phyloP scores from a whole-genome alignment of 1,139 yeast genomes.

The Suhomyces ambrosiae region DNA sequence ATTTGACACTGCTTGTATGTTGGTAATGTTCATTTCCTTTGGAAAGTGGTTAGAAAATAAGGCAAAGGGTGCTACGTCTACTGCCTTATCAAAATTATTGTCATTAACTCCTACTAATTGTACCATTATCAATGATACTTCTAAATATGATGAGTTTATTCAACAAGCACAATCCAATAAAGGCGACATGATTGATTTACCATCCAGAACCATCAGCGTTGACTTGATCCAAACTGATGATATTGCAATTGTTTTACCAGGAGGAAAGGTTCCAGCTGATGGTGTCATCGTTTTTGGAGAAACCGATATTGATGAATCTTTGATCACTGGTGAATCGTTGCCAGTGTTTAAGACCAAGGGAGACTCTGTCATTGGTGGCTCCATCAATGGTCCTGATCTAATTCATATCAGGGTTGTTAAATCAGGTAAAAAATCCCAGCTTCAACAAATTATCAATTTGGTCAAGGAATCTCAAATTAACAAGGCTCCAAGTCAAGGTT shows the following conservation, averaged over 20 bases:
- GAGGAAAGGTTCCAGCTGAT: constrained; percentile 89
- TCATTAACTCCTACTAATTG: constrained; percentile 83
- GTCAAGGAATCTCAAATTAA: constrained; percentile 89
- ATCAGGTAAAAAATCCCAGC: constrained; percentile 82
- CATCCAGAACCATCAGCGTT: constrained; percentile 50
- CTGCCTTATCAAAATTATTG: constrained; percentile 78
- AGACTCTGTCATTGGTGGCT: constrained; percentile 80
- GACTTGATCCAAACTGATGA: constrained; percentile 81
- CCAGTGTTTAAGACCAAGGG: constrained; percentile 68
- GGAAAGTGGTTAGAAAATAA: constrained; percentile 91
- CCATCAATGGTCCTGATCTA: constrained; percentile 79
- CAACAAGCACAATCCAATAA: constrained; percentile 12
- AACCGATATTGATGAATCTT: constrained; percentile 84
- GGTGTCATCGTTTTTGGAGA: constrained; percentile 77
- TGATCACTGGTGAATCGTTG: constrained; percentile 86
- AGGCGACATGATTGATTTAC: constrained; percentile 17
- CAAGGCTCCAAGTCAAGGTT: constrained; percentile 88
- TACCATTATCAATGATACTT: constrained; percentile 52
- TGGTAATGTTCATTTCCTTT: constrained; percentile 76
- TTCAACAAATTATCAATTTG: constrained; percentile 81
- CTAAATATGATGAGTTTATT: constrained; percentile 27
- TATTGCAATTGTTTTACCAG: constrained; percentile 77
- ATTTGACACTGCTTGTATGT: constrained; percentile 87
- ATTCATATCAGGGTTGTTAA: constrained; percentile 67
- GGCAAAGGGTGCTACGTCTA: constrained; percentile 93